Evolutionary conservation across 768 basidiomycete genomes (phyloP).

Genomic region (Aureoboletus auriporus): DNA sequence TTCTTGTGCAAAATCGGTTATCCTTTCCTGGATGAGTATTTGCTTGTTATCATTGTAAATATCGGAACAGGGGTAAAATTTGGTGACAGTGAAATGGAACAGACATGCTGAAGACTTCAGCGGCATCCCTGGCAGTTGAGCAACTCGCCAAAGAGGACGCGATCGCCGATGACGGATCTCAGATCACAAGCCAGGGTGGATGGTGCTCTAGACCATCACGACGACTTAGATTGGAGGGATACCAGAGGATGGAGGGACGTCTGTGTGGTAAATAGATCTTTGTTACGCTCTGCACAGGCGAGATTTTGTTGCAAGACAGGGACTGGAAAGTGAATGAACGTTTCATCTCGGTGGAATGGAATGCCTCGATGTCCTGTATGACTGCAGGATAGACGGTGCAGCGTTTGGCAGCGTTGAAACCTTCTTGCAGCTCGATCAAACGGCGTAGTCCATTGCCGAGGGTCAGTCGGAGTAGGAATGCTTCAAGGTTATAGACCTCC

Average conservation of each 20-base stretch:
- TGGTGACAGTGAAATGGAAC: background rate
- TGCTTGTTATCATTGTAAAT: conserved; percentile 84
- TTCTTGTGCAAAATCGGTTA: conserved; percentile 56
- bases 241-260: conserved; percentile 69
- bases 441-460: conserved; percentile 78
- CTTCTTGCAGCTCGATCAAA: conserved; percentile 62
- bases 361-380: conserved; percentile 75
- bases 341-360: background rate
- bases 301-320: conserved; percentile 60
- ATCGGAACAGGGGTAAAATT: conserved; percentile 38
- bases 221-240: conserved; percentile 63
- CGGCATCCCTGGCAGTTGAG: conserved; percentile 86
- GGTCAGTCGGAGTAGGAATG: conserved; percentile 15
- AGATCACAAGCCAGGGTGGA: conserved; percentile 62
- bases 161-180: conserved; percentile 46
- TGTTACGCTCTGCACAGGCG: conserved; percentile 79
- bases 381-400: conserved; percentile 61
- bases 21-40: conserved; percentile 63
- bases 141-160: conserved; percentile 69
- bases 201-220: conserved; percentile 56
- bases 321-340: conserved; percentile 39
- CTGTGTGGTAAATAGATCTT: conserved; percentile 94
- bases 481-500: conserved; percentile 85
- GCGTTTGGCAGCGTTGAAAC: conserved; percentile 61
- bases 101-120: conserved; percentile 76